These are phyloP conservation scores for Soucietia sequanensis DNA, from an alignment of 805 yeast genomes.

Conservation along the genomic window DNA sequence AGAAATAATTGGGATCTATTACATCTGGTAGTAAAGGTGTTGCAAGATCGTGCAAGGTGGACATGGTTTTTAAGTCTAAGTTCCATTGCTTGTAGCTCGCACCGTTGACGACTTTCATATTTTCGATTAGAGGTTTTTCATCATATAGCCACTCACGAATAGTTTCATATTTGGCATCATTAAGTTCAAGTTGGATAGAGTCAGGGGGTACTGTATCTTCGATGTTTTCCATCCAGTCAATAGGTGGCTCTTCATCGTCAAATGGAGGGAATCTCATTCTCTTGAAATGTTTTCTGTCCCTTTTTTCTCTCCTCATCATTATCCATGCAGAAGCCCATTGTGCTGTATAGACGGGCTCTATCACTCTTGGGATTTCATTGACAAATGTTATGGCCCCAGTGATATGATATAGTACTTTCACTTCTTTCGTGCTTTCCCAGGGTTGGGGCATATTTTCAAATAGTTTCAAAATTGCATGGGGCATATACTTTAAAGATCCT, in stretches of 20 bases:
- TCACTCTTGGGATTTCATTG: slow-evolving; percentile 86
- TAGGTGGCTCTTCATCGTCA: slow-evolving; percentile 96
- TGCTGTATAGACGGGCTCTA: slow-evolving; percentile 86
- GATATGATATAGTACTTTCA: slow-evolving; percentile 81
- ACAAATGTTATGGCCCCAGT: slow-evolving; percentile 96
- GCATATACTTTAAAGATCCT: slow-evolving; percentile 92
- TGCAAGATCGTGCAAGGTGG: slow-evolving; percentile 63
- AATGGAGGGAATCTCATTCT: slow-evolving; percentile 94
- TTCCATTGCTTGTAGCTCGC: slow-evolving; percentile 76
- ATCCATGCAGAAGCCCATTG: slow-evolving; percentile 96
- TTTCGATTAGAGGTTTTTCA: slow-evolving; percentile 66
- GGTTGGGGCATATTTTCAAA: slow-evolving; percentile 98
- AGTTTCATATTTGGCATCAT: slow-evolving; percentile 57
- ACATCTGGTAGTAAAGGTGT: slow-evolving; percentile 67
- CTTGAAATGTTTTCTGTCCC: slow-evolving; percentile 85
- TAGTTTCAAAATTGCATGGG: slow-evolving; percentile 88
- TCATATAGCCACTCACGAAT: slow-evolving; percentile 82
- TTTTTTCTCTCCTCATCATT: slow-evolving; percentile 90
- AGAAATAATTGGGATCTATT: slow-evolving; percentile 56
- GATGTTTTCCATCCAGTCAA: slow-evolving; percentile 77
- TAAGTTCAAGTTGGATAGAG: slow-evolving; percentile 67
- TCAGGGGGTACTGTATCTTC: slow-evolving; percentile 71
- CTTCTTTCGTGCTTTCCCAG: slow-evolving; percentile 89
- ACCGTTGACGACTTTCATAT: slow-evolving; percentile 59
- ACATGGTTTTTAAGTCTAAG: slow-evolving; percentile 58